Evolutionary conservation across 2,329 filamentous ascomycete genomes (phyloP).

Genomic region (Zalaria sp.): DNA sequence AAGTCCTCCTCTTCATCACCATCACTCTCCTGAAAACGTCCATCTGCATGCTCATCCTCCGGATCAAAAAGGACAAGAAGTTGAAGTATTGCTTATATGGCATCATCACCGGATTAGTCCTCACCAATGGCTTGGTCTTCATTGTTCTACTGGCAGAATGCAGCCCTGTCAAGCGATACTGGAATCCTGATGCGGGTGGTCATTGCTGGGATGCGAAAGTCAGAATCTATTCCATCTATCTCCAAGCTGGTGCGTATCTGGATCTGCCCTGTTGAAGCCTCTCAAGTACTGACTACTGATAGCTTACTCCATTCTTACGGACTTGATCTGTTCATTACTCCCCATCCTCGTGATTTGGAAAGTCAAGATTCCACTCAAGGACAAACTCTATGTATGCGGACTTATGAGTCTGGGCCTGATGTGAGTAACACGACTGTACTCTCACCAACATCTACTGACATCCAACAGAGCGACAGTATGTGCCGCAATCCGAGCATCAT

Average conservation of each 20-base stretch:
- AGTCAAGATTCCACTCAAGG: conserved; percentile 9
- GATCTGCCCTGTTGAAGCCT: neutral
- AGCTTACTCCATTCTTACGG: conserved; percentile 14
- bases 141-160: conserved; percentile 15
- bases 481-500: conserved; percentile 11
- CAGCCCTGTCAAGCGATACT: conserved; percentile 12
- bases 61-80: conserved; percentile 18
- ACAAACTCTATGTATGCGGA: conserved; percentile 13
- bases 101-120: conserved; percentile 11
- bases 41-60: conserved; percentile 26
- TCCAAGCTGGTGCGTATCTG: conserved; percentile 12
- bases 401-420: conserved; percentile 14
- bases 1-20: conserved; percentile 26
- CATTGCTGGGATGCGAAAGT: conserved; percentile 14
- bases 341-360: conserved; percentile 14
- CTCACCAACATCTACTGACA: conserved; percentile 2
- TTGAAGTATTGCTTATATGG: conserved; percentile 14
- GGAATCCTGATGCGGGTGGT: conserved; percentile 8
- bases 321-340: conserved; percentile 13
- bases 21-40: conserved; percentile 28
- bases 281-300: neutral
- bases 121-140: conserved; percentile 11
- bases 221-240: conserved; percentile 15
- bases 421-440: neutral
- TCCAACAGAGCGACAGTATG: conserved; percentile 9